phyloP scores from a whole-genome alignment of 345 rosid species.

The Brassica nigra region DNA sequence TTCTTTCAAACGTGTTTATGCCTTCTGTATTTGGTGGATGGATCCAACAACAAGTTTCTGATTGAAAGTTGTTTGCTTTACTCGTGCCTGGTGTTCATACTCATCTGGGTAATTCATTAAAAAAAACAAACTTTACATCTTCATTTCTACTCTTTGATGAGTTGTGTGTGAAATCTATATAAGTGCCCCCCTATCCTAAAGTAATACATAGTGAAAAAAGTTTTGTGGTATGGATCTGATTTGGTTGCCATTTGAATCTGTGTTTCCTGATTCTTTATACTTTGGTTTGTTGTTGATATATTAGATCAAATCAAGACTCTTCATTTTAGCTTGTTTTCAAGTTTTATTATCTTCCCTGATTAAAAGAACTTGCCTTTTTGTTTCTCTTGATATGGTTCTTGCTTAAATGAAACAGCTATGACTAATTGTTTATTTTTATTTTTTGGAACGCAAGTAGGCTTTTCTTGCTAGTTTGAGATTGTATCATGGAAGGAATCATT shows the following conservation, averaged over 20 bases:
- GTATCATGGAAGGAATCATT: conserved; percentile 57
- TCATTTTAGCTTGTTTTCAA: neutral
- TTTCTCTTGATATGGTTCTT: conserved; percentile 14
- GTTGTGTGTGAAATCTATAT: too few species aligned
- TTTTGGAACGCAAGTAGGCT: neutral
- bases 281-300: neutral
- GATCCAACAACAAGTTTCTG: neutral
- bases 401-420: neutral
- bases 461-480: conserved; percentile 4
- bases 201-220: too few species aligned
- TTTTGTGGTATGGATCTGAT: neutral
- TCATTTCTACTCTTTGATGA: neutral
- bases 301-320: conserved; percentile 30
- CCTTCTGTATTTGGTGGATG: conserved; percentile 14
- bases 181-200: too few species aligned
- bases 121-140: conserved; percentile 6
- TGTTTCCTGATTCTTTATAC: neutral
- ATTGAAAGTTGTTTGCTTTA: neutral
- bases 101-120: conserved; percentile 32
- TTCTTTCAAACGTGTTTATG: neutral
- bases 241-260: conserved; percentile 4
- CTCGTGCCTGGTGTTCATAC: conserved; percentile 9
- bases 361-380: conserved; percentile 6
- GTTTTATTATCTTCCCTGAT: neutral
- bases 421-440: conserved; percentile 6